A percentile compares a stretch with the other conserved stretches of the same genome.
These are phyloP conservation scores for Penicillium sp. DNA, from an alignment of 2,329 filamentous ascomycete genomes.

Conservation along the genomic window DNA sequence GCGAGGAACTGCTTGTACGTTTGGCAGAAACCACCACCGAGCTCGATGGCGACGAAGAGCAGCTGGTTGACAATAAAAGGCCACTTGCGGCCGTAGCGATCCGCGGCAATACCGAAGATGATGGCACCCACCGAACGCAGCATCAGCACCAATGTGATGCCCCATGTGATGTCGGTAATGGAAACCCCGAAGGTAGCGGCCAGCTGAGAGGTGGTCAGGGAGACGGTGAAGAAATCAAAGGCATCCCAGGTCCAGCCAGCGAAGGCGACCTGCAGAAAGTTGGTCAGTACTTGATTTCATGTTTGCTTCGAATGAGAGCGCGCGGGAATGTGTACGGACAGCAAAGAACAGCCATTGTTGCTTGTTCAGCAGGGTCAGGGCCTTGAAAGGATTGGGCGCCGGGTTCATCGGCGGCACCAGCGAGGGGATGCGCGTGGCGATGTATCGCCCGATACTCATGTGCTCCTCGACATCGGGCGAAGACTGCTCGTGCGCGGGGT, in stretches of 20 bases:
- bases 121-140: slow-evolving; percentile 61
- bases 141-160: slow-evolving; percentile 60
- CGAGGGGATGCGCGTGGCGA: slow-evolving; percentile 55
- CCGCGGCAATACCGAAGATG: slow-evolving; percentile 55
- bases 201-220: slow-evolving; percentile 56
- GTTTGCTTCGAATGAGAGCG: neutral
- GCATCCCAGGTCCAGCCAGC: slow-evolving; percentile 58
- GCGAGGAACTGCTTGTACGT: slow-evolving; percentile 62
- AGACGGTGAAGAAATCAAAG: slow-evolving; percentile 66
- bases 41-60: slow-evolving; percentile 62
- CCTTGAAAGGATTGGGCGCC: slow-evolving; percentile 56
- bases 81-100: slow-evolving; percentile 60
- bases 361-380: slow-evolving; percentile 53
- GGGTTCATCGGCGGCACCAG: slow-evolving; percentile 59
- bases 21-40: slow-evolving; percentile 61
- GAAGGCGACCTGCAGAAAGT: slow-evolving; percentile 36
- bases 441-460: slow-evolving; percentile 47
- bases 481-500: slow-evolving; percentile 1
- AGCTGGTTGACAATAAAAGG: slow-evolving; percentile 63
- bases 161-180: slow-evolving; percentile 63
- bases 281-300: slow-evolving; percentile 6
- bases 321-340: slow-evolving; percentile 23
- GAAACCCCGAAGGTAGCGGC: slow-evolving; percentile 56
- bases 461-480: slow-evolving; percentile 26
- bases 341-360: slow-evolving; percentile 63